phyloP scores from a whole-genome alignment of 192 early-diverging fungal genomes.

The Kappamyces sp. region DNA sequence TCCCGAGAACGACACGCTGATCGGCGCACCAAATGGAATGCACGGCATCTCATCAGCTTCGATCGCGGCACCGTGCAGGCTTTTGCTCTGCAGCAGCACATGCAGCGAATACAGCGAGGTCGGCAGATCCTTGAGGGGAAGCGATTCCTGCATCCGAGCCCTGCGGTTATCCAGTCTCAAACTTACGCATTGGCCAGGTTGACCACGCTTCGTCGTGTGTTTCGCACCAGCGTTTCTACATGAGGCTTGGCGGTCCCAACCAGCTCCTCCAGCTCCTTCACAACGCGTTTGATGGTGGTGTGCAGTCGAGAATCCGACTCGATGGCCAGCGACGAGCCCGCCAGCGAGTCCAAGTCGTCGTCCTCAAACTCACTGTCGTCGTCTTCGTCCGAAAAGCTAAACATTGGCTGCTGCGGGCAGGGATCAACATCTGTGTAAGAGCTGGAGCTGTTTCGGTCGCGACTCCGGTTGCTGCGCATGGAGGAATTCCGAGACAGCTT shows the following conservation, averaged over 20 bases:
- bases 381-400: not conserved
- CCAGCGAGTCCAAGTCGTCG: conserved; percentile 4
- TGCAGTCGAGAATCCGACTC: not conserved
- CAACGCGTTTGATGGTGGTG: conserved; percentile 20
- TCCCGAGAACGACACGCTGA: conserved; percentile 68
- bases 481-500: too few species aligned
- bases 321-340: conserved; percentile 6
- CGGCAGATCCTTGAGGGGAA: conserved; percentile 24
- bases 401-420: too few species aligned
- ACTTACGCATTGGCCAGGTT: conserved; percentile 27
- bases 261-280: conserved; percentile 50
- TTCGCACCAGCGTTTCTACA: conserved; percentile 35
- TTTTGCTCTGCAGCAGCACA: not conserved
- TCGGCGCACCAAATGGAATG: conserved; percentile 71
- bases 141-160: conserved; percentile 35
- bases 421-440: too few species aligned
- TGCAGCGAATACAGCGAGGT: conserved; percentile 27
- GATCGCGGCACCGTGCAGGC: conserved; percentile 5
- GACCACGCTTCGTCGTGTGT: conserved; percentile 32
- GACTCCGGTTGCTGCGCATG: too few species aligned
- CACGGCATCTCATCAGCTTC: conserved; percentile 21
- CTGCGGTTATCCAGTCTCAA: not conserved
- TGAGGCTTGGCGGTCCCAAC: conserved; percentile 49
- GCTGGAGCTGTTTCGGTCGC: too few species aligned
- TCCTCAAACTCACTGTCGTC: conserved; percentile 16